Evolutionary conservation across 2,329 filamentous ascomycete genomes (phyloP).

Genomic region (Pleochaeta shiraiana): DNA sequence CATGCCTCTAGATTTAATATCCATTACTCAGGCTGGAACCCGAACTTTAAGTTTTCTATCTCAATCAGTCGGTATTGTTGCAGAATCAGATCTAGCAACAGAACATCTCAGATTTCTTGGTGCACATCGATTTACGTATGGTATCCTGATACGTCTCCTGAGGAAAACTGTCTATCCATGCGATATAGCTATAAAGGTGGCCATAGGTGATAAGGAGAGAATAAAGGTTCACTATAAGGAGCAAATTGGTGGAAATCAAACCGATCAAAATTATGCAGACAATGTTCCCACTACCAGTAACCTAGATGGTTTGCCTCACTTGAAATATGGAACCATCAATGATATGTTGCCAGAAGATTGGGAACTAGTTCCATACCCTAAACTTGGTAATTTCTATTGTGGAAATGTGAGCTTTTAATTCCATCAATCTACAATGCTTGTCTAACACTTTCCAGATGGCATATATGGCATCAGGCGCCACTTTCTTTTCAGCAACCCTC

Average conservation of each 20-base stretch:
- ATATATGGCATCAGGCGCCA: constrained; percentile 68
- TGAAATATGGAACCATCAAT: constrained; percentile 60
- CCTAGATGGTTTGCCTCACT: constrained; percentile 37
- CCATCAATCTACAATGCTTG: not conserved
- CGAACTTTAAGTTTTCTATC: constrained; percentile 75
- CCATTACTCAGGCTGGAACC: constrained; percentile 58
- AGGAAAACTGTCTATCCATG: constrained; percentile 67
- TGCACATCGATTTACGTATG: constrained; percentile 60
- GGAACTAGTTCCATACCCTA: constrained; percentile 50
- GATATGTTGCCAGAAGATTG: constrained; percentile 60
- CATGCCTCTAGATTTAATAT: constrained; percentile 70
- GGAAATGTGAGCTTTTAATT: constrained; percentile 43
- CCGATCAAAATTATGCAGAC: constrained; percentile 12
- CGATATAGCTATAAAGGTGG: constrained; percentile 69
- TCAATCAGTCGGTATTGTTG: constrained; percentile 73
- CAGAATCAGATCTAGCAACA: constrained; percentile 74
- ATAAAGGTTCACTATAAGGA: constrained; percentile 39
- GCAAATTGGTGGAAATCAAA: constrained; percentile 14
- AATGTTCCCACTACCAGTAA: constrained; percentile 16
- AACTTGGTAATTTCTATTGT: constrained; percentile 78
- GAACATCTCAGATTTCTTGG: constrained; percentile 93
- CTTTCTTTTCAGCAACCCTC: constrained; percentile 70
- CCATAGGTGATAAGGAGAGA: constrained; percentile 48
- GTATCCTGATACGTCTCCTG: constrained; percentile 57
- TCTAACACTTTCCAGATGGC: constrained; percentile 38